Percentiles rank a stretch among this genome's conserved stretches.
Evolutionary conservation across 2,329 filamentous ascomycete genomes (phyloP).

Genomic region (Aureobasidium sp.): DNA sequence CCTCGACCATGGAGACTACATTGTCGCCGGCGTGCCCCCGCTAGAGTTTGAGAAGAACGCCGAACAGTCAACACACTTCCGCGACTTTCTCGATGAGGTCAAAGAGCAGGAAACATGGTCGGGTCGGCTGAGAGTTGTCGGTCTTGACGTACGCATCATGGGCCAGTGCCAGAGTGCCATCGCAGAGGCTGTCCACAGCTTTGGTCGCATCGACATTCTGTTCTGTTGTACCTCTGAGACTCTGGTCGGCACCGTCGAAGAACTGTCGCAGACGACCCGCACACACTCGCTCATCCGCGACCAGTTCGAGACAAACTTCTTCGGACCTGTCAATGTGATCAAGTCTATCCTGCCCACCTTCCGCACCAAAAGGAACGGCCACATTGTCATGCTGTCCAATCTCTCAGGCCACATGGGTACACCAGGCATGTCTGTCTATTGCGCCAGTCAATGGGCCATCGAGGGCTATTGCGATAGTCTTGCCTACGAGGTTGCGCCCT

Average conservation of each 20-base stretch:
- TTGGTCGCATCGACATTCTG: conserved; percentile 82
- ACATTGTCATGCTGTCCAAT: conserved; percentile 83
- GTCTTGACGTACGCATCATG: conserved; percentile 52
- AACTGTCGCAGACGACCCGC: conserved; percentile 65
- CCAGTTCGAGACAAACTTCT: conserved; percentile 93
- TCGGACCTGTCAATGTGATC: conserved; percentile 93
- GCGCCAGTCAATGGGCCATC: conserved; percentile 86
- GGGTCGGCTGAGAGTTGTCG: conserved; percentile 62
- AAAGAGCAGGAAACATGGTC: conserved; percentile 66
- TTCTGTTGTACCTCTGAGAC: conserved; percentile 87
- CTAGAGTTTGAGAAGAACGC: conserved; percentile 67
- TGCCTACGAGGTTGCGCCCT: conserved; percentile 89
- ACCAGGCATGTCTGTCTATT: conserved; percentile 83
- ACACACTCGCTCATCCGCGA: conserved; percentile 76
- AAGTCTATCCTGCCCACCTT: conserved; percentile 78
- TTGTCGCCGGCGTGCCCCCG: conserved; percentile 75
- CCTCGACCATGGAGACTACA: conserved; percentile 85
- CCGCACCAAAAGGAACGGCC: conserved; percentile 72
- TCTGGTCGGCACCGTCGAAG: conserved; percentile 84
- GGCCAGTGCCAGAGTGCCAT: conserved; percentile 77
- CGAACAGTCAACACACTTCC: conserved; percentile 67
- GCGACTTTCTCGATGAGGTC: conserved; percentile 62
- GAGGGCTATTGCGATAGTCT: conserved; percentile 93
- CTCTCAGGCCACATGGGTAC: conserved; percentile 90
- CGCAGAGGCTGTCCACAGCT: conserved; percentile 75